Base-by-base conservation (phyloP, 139 green algal species). In the Picocystis salinarum region DNA sequence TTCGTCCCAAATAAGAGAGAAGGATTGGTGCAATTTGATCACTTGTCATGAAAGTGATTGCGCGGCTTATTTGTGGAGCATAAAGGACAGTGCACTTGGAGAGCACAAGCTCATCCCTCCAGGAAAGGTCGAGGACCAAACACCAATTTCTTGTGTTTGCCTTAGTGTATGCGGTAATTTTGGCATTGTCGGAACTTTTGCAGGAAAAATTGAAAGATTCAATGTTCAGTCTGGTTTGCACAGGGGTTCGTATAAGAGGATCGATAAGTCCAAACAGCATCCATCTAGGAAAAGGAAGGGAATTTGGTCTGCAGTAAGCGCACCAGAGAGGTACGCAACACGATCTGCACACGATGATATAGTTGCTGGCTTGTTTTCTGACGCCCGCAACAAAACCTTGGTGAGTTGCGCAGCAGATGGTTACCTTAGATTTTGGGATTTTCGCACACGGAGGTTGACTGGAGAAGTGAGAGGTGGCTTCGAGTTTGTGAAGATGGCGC, bases 1-100 rank as follows among this genome's bases (percentile, higher is more conserved):
- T 23, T 5, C 10, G 48, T 6, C 25, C 3, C 55, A 82, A 56
- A 62, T 84, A 13, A 75, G 85, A 2, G 88, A 95, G 74, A 61
- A 79, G 13, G 88, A 96, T 70, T 98, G 88, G 88, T 66, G 58
- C 33, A 95, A 95, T 42, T 76, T 92, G 10, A 41, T 97, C 9
- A 96, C 88, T 11, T 76, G 69, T 0, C 88, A 98, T 56, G 74
- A 79, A 33, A 76, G 73, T 22, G 76, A 91, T 53, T 44, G 60
- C 4, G 39, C 48, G 5, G 85, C 82, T 2, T 96, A 90, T 61
- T 80, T 75, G 27, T 98, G 88, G 88, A 73, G 75, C 9, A 64
- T 96, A 36, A 47, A 34, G 10, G 58, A 69, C 9, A 52, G 39
- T 6, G 45, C 40, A 6, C 49, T 73, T 6, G 65, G 65, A 17